A percentile compares a stretch with the other conserved stretches of the same genome.
Conservation (phyloP, 768 basidiomycete genomes). For the Xerocomus spinulosus region DNA sequence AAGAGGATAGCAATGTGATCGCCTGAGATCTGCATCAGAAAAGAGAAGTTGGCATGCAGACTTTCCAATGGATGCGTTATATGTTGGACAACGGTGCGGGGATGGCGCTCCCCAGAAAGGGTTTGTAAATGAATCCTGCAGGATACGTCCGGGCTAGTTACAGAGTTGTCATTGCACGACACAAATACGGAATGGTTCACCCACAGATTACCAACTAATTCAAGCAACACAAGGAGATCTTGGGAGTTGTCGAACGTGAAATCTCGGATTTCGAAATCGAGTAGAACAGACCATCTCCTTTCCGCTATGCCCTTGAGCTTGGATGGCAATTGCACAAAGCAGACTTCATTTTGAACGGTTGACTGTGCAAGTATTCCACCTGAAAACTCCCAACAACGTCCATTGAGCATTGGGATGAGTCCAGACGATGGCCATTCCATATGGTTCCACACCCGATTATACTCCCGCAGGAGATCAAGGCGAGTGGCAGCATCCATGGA, state of each 20-base stretch:
- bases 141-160: slow-evolving; percentile 12
- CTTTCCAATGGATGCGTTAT: slow-evolving; percentile 10
- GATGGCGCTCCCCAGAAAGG: slow-evolving; percentile 26
- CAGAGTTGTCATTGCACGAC: not conserved
- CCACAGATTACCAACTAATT: slow-evolving; percentile 18
- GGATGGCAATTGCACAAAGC: slow-evolving; percentile 29
- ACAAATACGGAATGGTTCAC: slow-evolving; percentile 1
- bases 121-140: not conserved
- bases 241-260: slow-evolving; percentile 36
- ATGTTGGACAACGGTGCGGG: slow-evolving; percentile 8
- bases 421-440: slow-evolving; percentile 19
- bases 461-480: slow-evolving; percentile 21
- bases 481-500: slow-evolving; percentile 21
- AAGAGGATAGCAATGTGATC: slow-evolving; percentile 29
- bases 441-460: slow-evolving; percentile 29
- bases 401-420: slow-evolving; percentile 12
- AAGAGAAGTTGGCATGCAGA: slow-evolving; percentile 9
- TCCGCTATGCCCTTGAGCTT: slow-evolving; percentile 24
- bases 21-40: slow-evolving; percentile 32
- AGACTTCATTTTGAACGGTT: slow-evolving; percentile 14
- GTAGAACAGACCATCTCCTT: slow-evolving; percentile 24
- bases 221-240: slow-evolving; percentile 33
- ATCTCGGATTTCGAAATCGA: slow-evolving; percentile 31
- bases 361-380: slow-evolving; percentile 34
- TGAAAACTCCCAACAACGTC: slow-evolving; percentile 32